phyloP scores from a whole-genome alignment of 306 rosid genomes.

The Dalbergia oliveri region DNA sequence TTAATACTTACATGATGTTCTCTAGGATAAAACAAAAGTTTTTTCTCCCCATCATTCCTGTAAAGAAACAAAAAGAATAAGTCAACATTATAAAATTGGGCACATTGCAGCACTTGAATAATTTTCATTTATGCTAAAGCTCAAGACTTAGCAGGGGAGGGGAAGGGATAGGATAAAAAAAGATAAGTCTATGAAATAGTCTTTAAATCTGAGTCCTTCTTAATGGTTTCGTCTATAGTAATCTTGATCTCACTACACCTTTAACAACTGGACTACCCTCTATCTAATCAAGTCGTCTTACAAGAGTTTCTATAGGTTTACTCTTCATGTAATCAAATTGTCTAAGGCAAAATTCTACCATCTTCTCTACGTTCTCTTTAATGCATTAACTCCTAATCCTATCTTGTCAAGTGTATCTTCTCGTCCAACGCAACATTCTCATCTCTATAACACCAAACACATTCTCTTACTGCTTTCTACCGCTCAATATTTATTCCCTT shows the following conservation, averaged over 20 bases:
- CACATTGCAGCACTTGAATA: slow-evolving; percentile 36
- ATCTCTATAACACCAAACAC: neutral
- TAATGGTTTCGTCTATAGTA: neutral
- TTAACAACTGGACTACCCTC: neutral
- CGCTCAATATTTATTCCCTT: neutral
- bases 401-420: neutral
- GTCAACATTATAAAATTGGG: slow-evolving; percentile 46
- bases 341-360: neutral
- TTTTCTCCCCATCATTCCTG: slow-evolving; percentile 75
- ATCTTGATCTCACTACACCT: neutral
- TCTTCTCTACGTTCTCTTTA: neutral
- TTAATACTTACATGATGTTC: slow-evolving; percentile 72
- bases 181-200: neutral
- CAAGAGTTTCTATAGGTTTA: neutral
- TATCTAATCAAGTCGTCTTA: neutral
- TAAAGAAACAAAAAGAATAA: slow-evolving; percentile 40
- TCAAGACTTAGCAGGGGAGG: neutral
- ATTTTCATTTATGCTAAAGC: slow-evolving; percentile 18
- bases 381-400: neutral
- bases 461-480: neutral
- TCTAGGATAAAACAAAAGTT: slow-evolving; percentile 86
- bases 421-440: neutral
- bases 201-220: neutral
- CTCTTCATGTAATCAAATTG: no score
- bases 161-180: slow-evolving; percentile 20